These are phyloP conservation scores for Candida patagonica DNA, from an alignment of 805 yeast species.

Conservation along the genomic window DNA sequence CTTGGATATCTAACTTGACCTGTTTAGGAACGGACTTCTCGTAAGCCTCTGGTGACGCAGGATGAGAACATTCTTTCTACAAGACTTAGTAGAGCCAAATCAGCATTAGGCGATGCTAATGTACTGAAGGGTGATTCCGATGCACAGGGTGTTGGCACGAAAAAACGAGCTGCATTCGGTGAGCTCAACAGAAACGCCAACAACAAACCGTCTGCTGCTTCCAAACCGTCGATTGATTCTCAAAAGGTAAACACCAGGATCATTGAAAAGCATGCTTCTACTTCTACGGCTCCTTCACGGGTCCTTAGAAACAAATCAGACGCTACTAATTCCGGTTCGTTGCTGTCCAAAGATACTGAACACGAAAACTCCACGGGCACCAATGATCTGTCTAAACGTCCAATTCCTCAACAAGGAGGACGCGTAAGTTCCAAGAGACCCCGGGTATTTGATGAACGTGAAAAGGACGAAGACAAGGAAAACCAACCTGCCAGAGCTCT, in stretches of 20 bases:
- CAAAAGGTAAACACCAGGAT: neutral
- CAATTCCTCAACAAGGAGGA: neutral
- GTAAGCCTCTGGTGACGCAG: neutral
- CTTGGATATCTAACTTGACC: too few relatives aligned
- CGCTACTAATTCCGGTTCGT: neutral
- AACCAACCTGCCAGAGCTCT: neutral
- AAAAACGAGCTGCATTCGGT: slow-evolving; percentile 6
- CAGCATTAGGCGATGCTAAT: slow-evolving; percentile 4
- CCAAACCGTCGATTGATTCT: slow-evolving; percentile 1
- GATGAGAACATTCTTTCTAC: slow-evolving; percentile 8
- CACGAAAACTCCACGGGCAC: too few relatives aligned
- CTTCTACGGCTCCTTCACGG: neutral
- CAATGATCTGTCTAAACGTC: neutral
- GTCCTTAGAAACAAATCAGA: neutral
- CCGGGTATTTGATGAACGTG: slow-evolving; percentile 2
- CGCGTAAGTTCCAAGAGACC: slow-evolving; percentile 1
- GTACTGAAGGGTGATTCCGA: slow-evolving; percentile 3
- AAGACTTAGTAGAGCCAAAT: slow-evolving; percentile 5
- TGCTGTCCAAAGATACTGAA: neutral
- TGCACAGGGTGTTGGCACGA: neutral
- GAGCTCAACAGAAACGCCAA: slow-evolving; percentile 3
- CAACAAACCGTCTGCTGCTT: slow-evolving; percentile 1
- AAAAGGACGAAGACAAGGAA: neutral
- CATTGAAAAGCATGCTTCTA: neutral
- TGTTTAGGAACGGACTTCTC: slow-evolving; percentile 2